Percentiles rank a stretch among this genome's conserved stretches.
Evolutionary conservation across 2,329 filamentous ascomycete species (phyloP).

Genomic region (Colletotrichum somersetense): DNA sequence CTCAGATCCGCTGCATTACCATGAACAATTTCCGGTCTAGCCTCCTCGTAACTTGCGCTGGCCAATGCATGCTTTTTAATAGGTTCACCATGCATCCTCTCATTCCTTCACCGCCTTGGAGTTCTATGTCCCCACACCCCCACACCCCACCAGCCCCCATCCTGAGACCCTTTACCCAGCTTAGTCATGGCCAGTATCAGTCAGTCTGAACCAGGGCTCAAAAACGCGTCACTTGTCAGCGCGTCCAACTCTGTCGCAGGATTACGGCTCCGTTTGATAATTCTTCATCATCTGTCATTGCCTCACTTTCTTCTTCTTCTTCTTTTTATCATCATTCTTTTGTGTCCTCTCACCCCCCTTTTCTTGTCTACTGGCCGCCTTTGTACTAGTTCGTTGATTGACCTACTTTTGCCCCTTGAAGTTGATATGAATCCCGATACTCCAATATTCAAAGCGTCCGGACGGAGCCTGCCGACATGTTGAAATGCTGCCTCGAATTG

Average conservation of each 20-base stretch:
- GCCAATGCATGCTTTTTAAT: not conserved
- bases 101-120: conserved; percentile 10
- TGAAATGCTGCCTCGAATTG: conserved; percentile 31
- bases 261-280: not conserved
- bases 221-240: not conserved
- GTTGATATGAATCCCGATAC: conserved; percentile 37
- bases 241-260: not conserved
- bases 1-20: conserved; percentile 32
- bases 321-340: not conserved
- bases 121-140: not conserved
- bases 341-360: too few species aligned
- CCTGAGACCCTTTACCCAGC: not conserved
- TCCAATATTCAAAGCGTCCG: conserved; percentile 26
- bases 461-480: conserved; percentile 29
- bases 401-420: conserved; percentile 23
- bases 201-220: not conserved
- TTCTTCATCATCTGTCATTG: not conserved
- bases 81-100: not conserved
- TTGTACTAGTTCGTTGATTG: not conserved
- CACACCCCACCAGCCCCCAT: not conserved
- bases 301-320: not conserved
- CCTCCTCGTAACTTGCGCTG: not conserved
- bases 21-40: conserved; percentile 29
- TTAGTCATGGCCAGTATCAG: not conserved
- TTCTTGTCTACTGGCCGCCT: not conserved